Base-by-base conservation (phyloP, 805 yeast species). In the Yarrowia deformans region DNA sequence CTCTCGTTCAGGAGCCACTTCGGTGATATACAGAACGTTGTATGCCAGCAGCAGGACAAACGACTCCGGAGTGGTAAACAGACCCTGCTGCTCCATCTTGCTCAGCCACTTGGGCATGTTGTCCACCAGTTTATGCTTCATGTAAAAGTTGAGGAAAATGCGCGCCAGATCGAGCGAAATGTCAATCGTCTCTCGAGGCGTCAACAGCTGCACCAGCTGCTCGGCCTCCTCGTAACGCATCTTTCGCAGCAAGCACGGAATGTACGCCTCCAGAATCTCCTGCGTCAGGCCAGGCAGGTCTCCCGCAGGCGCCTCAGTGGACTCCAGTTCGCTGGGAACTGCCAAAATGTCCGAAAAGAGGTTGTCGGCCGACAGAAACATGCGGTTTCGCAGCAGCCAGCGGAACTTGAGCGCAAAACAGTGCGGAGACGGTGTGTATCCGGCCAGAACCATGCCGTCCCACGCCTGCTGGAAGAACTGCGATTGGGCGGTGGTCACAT, bases 31-130 rank as follows among this genome's bases (percentile, higher is more conserved):
- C 18, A 60, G 40, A 7, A 52, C 60, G 43, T 61, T 46, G 48
- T 50, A 69, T 3, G 35, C 23, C 35, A 48, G 37, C 13, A 50
- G 29, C 55, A 68, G 48, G 42, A 61, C 71, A 18, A 69, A 61
- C 49, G 70, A 56, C 60, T 69, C 55, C 8, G 68, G 68, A 6
- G 55, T 63, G 2, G 55, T 63, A 18, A 63, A 63, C 46, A 48
- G 39, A 48, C 56, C 56, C 13, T 46, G 35, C 37, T 63, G 56
- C 39, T 63, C 68, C 55, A 63, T 37, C 56, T 29, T 48, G 12
- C 45, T 48, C 10, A 63, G 56, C 68, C 68, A 63, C 32, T 19
- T 16, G 37, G 68, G 56, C 37, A 63, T 35, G 18, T 8, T 19
- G 37, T 63, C 68, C 37, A 63, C 56, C 37, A 37, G 37, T 39